Conservation (phyloP, 371 early-diverging fungal genomes). For the Rhizopus sp. region DNA sequence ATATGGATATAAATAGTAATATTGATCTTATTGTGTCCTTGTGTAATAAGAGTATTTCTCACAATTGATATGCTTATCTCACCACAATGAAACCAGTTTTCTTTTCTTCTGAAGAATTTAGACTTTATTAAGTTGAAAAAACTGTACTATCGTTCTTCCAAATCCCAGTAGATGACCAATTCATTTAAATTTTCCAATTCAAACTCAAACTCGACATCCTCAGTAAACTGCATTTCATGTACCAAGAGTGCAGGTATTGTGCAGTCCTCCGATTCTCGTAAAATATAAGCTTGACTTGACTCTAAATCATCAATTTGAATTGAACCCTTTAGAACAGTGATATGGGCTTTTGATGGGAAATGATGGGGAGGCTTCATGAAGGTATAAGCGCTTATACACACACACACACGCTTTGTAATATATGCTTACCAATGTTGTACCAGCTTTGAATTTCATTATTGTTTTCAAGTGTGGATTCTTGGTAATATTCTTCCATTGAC, state of each 20-base stretch:
- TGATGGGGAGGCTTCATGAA: constrained; percentile 33
- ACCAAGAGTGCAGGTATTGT: constrained; percentile 32
- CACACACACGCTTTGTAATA: background rate
- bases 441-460: constrained; percentile 31
- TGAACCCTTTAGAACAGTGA: constrained; percentile 29
- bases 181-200: constrained; percentile 26
- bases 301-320: constrained; percentile 33
- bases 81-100: no score
- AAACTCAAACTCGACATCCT: constrained; percentile 35
- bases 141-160: constrained; percentile 31
- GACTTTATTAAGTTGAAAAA: no score
- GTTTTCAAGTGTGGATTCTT: constrained; percentile 31
- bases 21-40: no score
- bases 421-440: constrained; percentile 25
- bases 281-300: constrained; percentile 27
- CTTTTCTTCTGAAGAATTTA: no score
- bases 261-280: constrained; percentile 23
- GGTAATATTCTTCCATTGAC: constrained; percentile 32
- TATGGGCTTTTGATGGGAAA: constrained; percentile 28
- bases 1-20: no score
- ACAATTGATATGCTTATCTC: no score
- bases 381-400: background rate
- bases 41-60: no score
- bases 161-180: constrained; percentile 36
- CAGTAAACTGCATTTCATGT: constrained; percentile 33